Conservation (phyloP, 140 eudicot species). For the Flaveria floridana region DNA sequence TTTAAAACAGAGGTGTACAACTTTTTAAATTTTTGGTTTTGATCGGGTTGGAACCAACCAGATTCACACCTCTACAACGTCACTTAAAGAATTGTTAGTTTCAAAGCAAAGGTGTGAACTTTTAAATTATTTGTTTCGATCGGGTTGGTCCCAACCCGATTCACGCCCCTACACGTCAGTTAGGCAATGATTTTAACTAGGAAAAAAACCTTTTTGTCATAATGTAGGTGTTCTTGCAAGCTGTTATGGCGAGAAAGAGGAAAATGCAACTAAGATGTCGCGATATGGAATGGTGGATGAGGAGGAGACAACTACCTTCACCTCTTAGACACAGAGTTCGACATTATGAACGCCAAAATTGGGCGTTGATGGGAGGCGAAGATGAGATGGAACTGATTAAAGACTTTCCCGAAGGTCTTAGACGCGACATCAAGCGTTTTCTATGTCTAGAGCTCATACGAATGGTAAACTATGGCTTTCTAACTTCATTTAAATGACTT, state of each 20-base stretch:
- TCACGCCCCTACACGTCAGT: neutral
- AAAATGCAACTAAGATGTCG: conserved; percentile 89
- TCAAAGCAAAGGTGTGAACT: neutral
- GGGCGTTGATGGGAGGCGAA: conserved; percentile 86
- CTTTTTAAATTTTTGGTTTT: neutral
- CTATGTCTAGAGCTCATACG: conserved; percentile 85
- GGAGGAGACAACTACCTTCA: conserved; percentile 78
- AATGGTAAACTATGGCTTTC: conserved; percentile 45
- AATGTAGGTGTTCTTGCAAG: conserved; percentile 80
- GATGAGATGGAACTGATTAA: conserved; percentile 86
- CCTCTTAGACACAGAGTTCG: conserved; percentile 83
- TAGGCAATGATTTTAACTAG: conserved; percentile 1
- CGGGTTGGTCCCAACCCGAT: neutral
- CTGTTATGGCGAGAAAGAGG: conserved; percentile 94
- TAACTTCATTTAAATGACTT: neutral
- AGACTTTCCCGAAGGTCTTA: conserved; percentile 92
- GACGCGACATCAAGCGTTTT: conserved; percentile 87
- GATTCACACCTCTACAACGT: neutral
- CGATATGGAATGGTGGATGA: conserved; percentile 99
- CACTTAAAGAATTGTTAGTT: neutral
- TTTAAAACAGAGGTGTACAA: neutral
- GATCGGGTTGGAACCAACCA: neutral
- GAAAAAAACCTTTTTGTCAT: neutral
- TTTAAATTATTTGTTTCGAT: neutral
- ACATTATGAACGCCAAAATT: conserved; percentile 76